A percentile compares a stretch with the other conserved stretches of the same genome.
phyloP scores from a whole-genome alignment of 1,139 yeast species.

The Suhomyces yuchorum region DNA sequence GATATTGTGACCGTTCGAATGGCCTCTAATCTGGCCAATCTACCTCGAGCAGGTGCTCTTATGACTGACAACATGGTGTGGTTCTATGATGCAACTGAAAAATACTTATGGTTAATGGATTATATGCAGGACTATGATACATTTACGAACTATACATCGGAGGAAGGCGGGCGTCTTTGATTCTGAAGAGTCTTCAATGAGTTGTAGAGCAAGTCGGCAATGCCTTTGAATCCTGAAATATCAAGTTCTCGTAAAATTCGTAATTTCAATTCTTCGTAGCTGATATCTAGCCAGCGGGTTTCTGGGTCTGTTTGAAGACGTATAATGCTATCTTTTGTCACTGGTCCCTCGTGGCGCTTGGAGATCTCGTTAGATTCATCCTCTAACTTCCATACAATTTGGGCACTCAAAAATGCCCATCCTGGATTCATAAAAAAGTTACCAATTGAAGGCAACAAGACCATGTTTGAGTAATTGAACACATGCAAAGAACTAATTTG shows the following conservation, averaged over 20 bases:
- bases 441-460: conserved; percentile 39
- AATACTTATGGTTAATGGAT: too few relatives aligned
- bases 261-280: conserved; percentile 43
- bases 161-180: conserved; percentile 9
- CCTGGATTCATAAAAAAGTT: conserved; percentile 59
- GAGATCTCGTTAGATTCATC: conserved; percentile 34
- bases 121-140: conserved; percentile 1
- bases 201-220: conserved; percentile 47
- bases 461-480: conserved; percentile 26
- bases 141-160: neutral
- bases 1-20: neutral
- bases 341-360: conserved; percentile 49
- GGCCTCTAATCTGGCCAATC: neutral
- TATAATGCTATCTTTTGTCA: conserved; percentile 35
- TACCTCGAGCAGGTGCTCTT: neutral
- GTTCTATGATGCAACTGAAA: neutral
- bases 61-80: conserved; percentile 1
- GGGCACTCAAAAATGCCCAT: conserved; percentile 49
- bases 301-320: conserved; percentile 23
- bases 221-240: conserved; percentile 40
- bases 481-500: conserved; percentile 38
- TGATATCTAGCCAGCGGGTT: conserved; percentile 32
- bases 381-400: conserved; percentile 50
- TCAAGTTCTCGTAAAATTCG: conserved; percentile 39
- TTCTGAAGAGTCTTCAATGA: conserved; percentile 46